phyloP scores from a whole-genome alignment of 2,329 filamentous ascomycete species.

The Microsporum canis region DNA sequence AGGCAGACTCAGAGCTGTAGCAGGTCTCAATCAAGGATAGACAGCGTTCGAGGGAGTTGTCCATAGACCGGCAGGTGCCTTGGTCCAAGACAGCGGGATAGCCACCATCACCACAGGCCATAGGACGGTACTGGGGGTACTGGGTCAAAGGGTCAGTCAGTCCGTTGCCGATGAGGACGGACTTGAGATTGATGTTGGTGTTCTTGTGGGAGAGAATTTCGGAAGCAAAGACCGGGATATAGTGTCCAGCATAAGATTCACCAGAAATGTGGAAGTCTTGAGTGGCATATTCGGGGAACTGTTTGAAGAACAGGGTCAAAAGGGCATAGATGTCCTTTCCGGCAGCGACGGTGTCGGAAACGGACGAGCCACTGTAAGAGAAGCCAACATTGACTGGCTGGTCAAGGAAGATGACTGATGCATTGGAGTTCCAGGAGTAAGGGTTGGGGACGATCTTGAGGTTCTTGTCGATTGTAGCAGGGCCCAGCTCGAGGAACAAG shows the following conservation, averaged over 20 bases:
- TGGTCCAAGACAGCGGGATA: slow-evolving; percentile 77
- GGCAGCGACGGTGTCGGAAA: slow-evolving; percentile 89
- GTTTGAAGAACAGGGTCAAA: slow-evolving; percentile 95
- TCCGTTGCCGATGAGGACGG: slow-evolving; percentile 89
- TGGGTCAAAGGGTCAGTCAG: slow-evolving; percentile 88
- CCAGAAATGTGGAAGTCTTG: slow-evolving; percentile 98
- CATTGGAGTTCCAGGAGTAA: slow-evolving; percentile 91
- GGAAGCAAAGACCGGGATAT: slow-evolving; percentile 82
- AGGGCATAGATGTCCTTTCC: slow-evolving; percentile 98
- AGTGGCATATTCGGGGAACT: slow-evolving; percentile 89
- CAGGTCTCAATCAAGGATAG: slow-evolving; percentile 54
- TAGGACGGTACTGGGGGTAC: slow-evolving; percentile 91
- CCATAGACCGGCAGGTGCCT: slow-evolving; percentile 73
- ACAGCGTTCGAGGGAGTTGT: slow-evolving; percentile 87
- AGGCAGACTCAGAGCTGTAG: slow-evolving; percentile 26
- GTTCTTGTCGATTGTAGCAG: slow-evolving; percentile 73
- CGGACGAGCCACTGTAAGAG: slow-evolving; percentile 77
- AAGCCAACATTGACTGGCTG: slow-evolving; percentile 98
- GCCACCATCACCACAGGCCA: slow-evolving; percentile 94
- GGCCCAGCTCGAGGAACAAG: slow-evolving; percentile 94
- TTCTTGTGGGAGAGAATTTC: slow-evolving; percentile 80
- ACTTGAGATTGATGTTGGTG: slow-evolving; percentile 98
- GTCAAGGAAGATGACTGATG: slow-evolving; percentile 97
- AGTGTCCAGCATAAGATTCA: slow-evolving; percentile 91
- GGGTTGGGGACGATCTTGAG: slow-evolving; percentile 76